Base-by-base conservation (phyloP, 495 filamentous ascomycete species). In the Talaromyces stipitatus region DNA sequence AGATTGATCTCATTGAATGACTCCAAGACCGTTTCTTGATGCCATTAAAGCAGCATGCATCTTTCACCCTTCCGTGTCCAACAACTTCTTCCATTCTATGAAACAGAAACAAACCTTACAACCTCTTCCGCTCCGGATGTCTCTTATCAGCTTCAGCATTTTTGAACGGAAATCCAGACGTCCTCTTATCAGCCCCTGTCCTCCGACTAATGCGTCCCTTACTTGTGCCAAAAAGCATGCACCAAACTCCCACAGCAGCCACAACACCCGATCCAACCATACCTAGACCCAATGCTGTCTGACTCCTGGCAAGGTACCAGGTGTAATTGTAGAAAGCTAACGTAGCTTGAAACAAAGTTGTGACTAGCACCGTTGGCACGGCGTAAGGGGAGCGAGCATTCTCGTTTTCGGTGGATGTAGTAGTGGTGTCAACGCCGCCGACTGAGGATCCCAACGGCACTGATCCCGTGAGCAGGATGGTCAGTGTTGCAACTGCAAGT, bases 131-230 rank as follows among this genome's bases (percentile, higher is more conserved):
- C 51, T 65, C 74, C 22, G 58, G 62, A 64, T 75, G 77, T 70
- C 76, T 81, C 72, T 85, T 87, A 48, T 76, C 79, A 50, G 82
- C 82, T 58, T 78, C 75, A 1, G 60, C 57, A 55, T 80, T 80
- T 28, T 61, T 62, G 62, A 80, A 95, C n/a, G 90, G 91, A 64
- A 85, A 95, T 24, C 87, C 86, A 57, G 85, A 82, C 12, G 82
- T 90, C 64, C 87, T 78, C 74, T 90, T 89, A 66, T 94, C 90
- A 4, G 83, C 87, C 0, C 89, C 89, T 0, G 87, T 92, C 68
- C 79, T 82, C 58, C 80, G 74, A 64, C 79, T 86, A 50, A 91
- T 85, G 53, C 75, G 72, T 2, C 81, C 83, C 60, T 81, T 70
- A 22, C 78, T 82, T 36, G 74, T 85, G 1, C 78, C 88, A 65